Percentiles rank a stretch among this genome's conserved stretches.
Evolutionary conservation across 2,329 filamentous ascomycete species (phyloP).

Genomic region (Fusarium phyllophilum): DNA sequence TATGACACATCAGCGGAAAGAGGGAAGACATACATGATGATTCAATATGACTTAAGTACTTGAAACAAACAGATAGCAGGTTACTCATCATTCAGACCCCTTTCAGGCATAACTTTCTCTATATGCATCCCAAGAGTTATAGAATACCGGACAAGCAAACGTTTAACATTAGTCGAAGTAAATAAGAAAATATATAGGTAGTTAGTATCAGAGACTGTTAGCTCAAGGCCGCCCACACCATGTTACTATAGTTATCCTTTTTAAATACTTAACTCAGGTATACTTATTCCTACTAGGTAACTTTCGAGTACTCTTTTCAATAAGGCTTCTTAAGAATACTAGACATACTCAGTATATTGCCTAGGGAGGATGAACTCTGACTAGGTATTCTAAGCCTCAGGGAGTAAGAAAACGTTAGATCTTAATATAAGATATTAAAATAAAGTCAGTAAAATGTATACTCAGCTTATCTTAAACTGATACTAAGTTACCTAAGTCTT

Average conservation of each 20-base stretch:
- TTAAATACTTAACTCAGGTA: background rate
- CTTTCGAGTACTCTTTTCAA: background rate
- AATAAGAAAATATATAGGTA: background rate
- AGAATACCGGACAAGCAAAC: constrained; percentile 1
- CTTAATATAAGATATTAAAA: too few relatives aligned
- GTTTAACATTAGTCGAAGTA: background rate
- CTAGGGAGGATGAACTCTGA: background rate
- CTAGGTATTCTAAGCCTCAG: too few relatives aligned
- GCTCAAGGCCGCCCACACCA: background rate
- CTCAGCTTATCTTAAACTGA: too few relatives aligned
- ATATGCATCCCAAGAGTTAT: constrained; percentile 9
- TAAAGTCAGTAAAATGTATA: too few relatives aligned
- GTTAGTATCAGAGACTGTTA: background rate
- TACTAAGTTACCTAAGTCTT: too few relatives aligned
- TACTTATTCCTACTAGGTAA: background rate
- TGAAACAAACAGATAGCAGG: too few relatives aligned
- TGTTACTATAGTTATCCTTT: background rate
- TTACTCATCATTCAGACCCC: background rate
- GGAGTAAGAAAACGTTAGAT: too few relatives aligned
- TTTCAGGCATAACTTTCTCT: constrained; percentile 6
- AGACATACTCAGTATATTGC: background rate
- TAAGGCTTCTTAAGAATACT: background rate
- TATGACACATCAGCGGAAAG: background rate
- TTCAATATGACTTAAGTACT: too few relatives aligned
- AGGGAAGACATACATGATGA: background rate